Conservation (phyloP, 176 grass and related monocot genomes). For the Saccharum spontaneum region DNA sequence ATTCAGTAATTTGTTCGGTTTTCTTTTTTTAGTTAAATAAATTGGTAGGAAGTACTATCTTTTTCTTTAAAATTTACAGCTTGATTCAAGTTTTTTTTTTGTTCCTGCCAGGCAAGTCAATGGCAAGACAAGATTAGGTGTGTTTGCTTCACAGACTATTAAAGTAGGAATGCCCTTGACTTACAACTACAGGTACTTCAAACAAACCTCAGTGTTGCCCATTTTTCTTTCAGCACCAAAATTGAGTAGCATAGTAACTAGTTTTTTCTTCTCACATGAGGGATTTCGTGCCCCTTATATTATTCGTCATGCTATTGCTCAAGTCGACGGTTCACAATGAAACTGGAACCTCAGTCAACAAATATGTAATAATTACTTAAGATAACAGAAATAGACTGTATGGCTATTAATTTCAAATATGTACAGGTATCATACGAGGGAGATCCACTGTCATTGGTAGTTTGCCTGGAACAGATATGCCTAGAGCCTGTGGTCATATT, state of each 20-base stretch:
- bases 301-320: not conserved
- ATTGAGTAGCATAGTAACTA: not conserved
- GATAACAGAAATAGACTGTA: not conserved
- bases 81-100: not conserved
- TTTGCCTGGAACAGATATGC: not conserved
- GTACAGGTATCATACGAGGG: not conserved
- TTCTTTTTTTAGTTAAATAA: not conserved
- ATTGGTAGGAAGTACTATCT: not conserved
- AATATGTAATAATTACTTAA: not conserved
- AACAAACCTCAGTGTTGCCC: not conserved
- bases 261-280: not conserved
- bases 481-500: not conserved
- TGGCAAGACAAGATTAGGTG: slow-evolving; percentile 60
- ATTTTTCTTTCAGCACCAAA: not conserved
- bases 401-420: not conserved
- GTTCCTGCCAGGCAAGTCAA: slow-evolving; percentile 61
- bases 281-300: not conserved
- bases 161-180: slow-evolving; percentile 60
- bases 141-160: slow-evolving; percentile 68
- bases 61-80: not conserved
- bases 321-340: not conserved
- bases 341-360: not conserved
- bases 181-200: slow-evolving; percentile 75
- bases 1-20: not conserved
- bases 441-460: not conserved